Conservation (phyloP, 2,329 filamentous ascomycete species). For the Verticillium nonalfalfae region DNA sequence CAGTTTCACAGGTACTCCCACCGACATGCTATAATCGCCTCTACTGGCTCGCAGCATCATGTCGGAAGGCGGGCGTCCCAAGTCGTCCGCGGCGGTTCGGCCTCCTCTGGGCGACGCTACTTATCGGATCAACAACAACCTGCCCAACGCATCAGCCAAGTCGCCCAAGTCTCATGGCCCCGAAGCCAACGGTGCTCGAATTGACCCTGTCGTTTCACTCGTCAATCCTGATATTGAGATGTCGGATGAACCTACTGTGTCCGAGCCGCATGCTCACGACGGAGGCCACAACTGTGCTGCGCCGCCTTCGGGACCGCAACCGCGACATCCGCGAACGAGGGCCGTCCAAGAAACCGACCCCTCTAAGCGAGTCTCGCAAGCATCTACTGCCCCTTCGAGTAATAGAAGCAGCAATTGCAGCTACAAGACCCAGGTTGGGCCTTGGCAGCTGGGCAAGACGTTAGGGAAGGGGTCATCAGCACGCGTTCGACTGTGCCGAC, state of each 20-base stretch:
- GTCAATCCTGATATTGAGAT: background rate
- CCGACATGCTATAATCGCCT: background rate
- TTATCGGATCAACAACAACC: slow-evolving; percentile 36
- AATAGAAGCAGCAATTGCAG: slow-evolving; percentile 29
- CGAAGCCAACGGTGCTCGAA: background rate
- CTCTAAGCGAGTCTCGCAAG: slow-evolving; percentile 30
- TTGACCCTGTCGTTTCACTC: background rate
- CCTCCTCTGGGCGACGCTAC: slow-evolving; percentile 41
- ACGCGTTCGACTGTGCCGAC: slow-evolving; percentile 77
- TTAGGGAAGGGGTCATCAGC: slow-evolving; percentile 87
- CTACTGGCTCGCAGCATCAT: slow-evolving; percentile 1
- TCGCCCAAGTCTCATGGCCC: slow-evolving; percentile 21
- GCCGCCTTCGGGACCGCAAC: slow-evolving; percentile 1
- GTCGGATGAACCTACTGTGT: background rate
- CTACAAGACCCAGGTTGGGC: slow-evolving; percentile 74
- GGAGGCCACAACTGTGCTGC: background rate
- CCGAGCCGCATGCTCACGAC: background rate
- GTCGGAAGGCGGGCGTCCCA: slow-evolving; percentile 8
- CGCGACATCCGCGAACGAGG: slow-evolving; percentile 15
- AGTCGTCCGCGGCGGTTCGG: slow-evolving; percentile 15
- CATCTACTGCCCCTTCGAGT: slow-evolving; percentile 28
- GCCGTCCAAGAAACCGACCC: slow-evolving; percentile 24
- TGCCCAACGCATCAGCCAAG: slow-evolving; percentile 18
- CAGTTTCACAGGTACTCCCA: background rate
- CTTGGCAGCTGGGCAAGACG: slow-evolving; percentile 87